Conservation (phyloP, 2,329 filamentous ascomycete genomes). For the Xylariaceae sp. region DNA sequence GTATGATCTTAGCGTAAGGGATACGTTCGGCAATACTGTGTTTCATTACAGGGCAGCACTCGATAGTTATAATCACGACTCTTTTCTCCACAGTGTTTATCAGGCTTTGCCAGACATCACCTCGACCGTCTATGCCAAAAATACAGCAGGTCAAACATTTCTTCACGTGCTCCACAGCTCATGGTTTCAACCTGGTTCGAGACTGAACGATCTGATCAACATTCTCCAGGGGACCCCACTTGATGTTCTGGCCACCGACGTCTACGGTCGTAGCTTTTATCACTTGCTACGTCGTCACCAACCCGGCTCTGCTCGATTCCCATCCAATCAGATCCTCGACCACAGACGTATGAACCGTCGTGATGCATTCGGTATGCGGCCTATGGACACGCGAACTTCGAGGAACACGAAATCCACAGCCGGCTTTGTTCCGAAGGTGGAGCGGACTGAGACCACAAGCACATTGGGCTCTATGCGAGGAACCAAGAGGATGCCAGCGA, state of each 20-base stretch:
- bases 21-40: conserved; percentile 52
- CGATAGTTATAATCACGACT: conserved; percentile 11
- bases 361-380: conserved; percentile 46
- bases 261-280: conserved; percentile 32
- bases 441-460: conserved; percentile 12
- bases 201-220: conserved; percentile 22
- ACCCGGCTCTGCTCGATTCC: conserved; percentile 18
- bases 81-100: conserved; percentile 22
- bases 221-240: conserved; percentile 20
- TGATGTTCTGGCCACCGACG: conserved; percentile 28
- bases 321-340: conserved; percentile 27
- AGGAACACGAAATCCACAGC: conserved; percentile 1
- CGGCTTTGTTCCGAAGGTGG: conserved; percentile 4
- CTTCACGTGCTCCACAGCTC: conserved; percentile 32
- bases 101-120: conserved; percentile 15
- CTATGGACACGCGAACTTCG: conserved; percentile 19
- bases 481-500: conserved; percentile 7
- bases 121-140: conserved; percentile 28
- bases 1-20: conserved; percentile 36
- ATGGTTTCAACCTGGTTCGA: conserved; percentile 27
- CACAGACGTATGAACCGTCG: conserved; percentile 36
- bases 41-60: conserved; percentile 40
- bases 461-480: conserved; percentile 5
- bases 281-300: conserved; percentile 32
- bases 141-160: conserved; percentile 32